Evolutionary conservation across 1,284 basidiomycete genomes (phyloP), one percentile per base, ranked within the genome.

Genomic region (Rhodotorula sp.): DNA sequence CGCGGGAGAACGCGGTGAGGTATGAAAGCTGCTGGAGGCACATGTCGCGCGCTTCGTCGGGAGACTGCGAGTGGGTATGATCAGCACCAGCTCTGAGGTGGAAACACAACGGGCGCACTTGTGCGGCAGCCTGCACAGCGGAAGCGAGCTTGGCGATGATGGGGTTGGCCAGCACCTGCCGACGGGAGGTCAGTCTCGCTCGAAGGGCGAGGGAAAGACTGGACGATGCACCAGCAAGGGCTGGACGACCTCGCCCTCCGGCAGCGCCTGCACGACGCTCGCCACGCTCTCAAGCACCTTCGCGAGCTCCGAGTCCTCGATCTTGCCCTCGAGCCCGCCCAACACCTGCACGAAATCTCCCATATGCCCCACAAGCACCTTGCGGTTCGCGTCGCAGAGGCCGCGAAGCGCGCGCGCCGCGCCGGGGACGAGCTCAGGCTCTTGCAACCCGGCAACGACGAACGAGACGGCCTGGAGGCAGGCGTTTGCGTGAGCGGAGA

Each of bases 251-350:
- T 68, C 59, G 13, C 60, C 66, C 29, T 54, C 53, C 13, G 76
- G 73, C 25, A 80, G 53, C 6, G 79, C 79, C 57, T 80, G 79
- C 22, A 80, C 69, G 29, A 80, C 79, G 32, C 76, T 78, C 15
- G 76, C 75, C 1, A 80, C 79, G 29, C 76, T 72, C 41, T 79
- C 78, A 17, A 80, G 60, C 17, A 80, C 79, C 64, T 77, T 78
- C 17, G 71, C 71, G n/a, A 78, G 76, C 54, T 80, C 78, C 36
- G 59, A 13, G n/a, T 79, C 78, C 22, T 77, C 75, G 56, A 80
- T 73, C 34, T 57, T 66, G 3, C 76, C 75, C 60, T 79, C 78
- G 21, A 79, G 68, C 7, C 72, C 71, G 1, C 71, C 67, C 19
- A 80, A 67, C 2, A 80, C 71, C 36, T 74, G 68, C 25, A 78